Evolutionary conservation across 495 filamentous ascomycete genomes (phyloP), one percentile per base, ranked within the genome.

Genomic region (Penicillium taxi): DNA sequence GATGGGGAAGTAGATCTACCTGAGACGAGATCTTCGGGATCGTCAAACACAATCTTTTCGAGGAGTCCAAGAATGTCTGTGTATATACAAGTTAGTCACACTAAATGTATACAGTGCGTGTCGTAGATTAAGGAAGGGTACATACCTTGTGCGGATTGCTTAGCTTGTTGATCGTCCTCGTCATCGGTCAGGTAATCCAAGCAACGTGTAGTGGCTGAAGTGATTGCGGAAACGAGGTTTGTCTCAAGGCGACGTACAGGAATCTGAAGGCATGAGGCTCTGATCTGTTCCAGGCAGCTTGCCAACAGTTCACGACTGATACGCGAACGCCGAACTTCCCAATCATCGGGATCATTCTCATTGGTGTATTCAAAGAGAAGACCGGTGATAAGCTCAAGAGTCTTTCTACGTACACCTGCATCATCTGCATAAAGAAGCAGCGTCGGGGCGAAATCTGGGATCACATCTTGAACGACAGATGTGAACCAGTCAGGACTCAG

Each of bases 381-480:
- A 29, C 73, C 66, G 6, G 72, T 59, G 19, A 85, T 50, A 32
- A 82, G 60, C 4, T 63, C 61, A 32, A 79, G 67, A 1, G 78
- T 74, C 19, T 63, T 61, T 11, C 59, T 53, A 15, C 75, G 73
- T 16, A 84, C 67, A 2, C 51, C 38, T 9, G 58, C 55, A 26
- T 85, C 55, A 26, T 85, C 80, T 12, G 60, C 69, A 45, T 80
- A 82, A 28, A 74, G 73, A 13, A 87, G 66, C 17, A 91, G 51
- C 2, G 76, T 70, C 6, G 85, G 84, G 1, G 67, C 78, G 80
- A 82, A 88, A 22, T 70, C 57, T 0, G 73, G 67, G 8, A 86
- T 55, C 12, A 61, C 66, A 6, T 74, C 64, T n/a, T 80, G 59
- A 8, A 74, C 66, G 22, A 61, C 50, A 16, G 48, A 52, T 31